These are phyloP conservation scores for Lobosporangium transversale DNA, from an alignment of 192 early-diverging fungal species.

Conservation along the genomic window DNA sequence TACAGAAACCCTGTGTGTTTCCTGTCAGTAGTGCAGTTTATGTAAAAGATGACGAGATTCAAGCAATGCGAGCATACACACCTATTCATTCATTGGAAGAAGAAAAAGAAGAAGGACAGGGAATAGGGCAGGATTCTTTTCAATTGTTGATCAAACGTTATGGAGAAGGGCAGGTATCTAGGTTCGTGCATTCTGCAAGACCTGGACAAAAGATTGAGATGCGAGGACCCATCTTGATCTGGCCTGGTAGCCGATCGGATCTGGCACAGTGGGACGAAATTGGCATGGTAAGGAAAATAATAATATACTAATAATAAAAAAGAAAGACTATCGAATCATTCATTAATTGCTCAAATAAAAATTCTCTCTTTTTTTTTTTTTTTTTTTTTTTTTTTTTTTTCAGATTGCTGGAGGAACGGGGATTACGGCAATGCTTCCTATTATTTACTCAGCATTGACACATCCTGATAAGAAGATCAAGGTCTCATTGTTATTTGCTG, in stretches of 20 bases:
- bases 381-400: not conserved
- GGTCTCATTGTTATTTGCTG: constrained; percentile 62
- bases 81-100: constrained; percentile 63
- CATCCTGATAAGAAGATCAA: constrained; percentile 57
- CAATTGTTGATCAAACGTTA: constrained; percentile 78
- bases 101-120: no score
- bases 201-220: constrained; percentile 69
- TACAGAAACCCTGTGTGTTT: constrained; percentile 58
- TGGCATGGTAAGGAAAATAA: constrained; percentile 62
- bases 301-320: not conserved
- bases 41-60: constrained; percentile 76
- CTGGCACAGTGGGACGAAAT: constrained; percentile 56
- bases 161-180: constrained; percentile 70
- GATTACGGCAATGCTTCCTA: constrained; percentile 77
- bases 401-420: constrained; percentile 85
- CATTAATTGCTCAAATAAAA: not conserved
- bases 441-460: constrained; percentile 60
- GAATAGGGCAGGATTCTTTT: constrained; percentile 62
- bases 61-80: constrained; percentile 76
- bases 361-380: not conserved
- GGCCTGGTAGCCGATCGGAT: constrained; percentile 56
- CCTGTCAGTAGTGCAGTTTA: constrained; percentile 68
- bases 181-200: constrained; percentile 63
- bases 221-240: constrained; percentile 70
- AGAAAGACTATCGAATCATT: not conserved